Percentiles rank a stretch among this genome's conserved stretches.
Evolutionary conservation across 2,329 filamentous ascomycete species (phyloP).

Genomic region (Lachnellula suecica): DNA sequence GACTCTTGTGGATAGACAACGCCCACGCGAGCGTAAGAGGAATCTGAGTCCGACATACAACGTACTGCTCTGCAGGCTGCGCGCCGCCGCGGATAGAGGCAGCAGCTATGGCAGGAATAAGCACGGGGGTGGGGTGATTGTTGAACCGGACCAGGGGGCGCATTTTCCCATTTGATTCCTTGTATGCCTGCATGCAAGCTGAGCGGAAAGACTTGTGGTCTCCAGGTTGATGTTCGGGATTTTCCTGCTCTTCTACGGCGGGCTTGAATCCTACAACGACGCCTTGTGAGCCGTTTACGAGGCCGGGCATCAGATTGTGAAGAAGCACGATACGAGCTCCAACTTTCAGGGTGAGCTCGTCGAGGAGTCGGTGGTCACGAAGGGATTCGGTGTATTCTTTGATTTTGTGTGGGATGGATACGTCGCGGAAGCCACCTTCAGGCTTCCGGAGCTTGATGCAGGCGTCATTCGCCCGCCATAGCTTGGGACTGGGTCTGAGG

Average conservation of each 20-base stretch:
- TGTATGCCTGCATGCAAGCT: neutral
- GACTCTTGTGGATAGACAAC: constrained; percentile 93
- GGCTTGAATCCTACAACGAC: constrained; percentile 22
- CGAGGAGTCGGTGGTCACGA: constrained; percentile 20
- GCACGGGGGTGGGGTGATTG: constrained; percentile 8
- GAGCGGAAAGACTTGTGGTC: neutral
- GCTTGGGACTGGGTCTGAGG: constrained; percentile 6
- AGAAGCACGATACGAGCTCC: constrained; percentile 30
- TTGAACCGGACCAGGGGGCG: constrained; percentile 23
- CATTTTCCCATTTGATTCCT: neutral
- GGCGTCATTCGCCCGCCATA: constrained; percentile 20
- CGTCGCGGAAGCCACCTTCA: constrained; percentile 2
- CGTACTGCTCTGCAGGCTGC: constrained; percentile 12
- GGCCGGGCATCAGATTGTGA: constrained; percentile 19
- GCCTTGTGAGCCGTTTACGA: constrained; percentile 31
- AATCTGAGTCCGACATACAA: constrained; percentile 40
- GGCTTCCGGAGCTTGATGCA: neutral
- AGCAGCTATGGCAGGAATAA: constrained; percentile 12
- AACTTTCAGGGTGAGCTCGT: constrained; percentile 19
- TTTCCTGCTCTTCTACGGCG: neutral
- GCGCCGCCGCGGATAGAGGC: constrained; percentile 9
- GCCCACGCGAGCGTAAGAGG: constrained; percentile 95
- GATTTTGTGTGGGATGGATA: neutral
- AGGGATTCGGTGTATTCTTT: constrained; percentile 14
- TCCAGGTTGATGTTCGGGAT: neutral